phyloP scores from a whole-genome alignment of 768 basidiomycete genomes.

The Tulasnella sp. region DNA sequence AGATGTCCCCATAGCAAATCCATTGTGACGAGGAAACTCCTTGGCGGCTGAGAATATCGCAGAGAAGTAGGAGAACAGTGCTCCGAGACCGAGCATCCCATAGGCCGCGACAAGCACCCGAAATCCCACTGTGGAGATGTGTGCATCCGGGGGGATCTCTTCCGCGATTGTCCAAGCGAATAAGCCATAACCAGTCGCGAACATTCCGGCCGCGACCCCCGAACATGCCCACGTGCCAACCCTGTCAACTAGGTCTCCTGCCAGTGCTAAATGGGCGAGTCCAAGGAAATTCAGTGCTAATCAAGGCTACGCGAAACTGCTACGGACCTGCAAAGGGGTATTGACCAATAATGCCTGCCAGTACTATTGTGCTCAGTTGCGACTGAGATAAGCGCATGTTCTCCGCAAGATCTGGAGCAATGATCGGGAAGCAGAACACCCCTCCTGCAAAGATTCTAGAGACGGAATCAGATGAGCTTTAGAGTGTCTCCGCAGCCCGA shows the following conservation, averaged over 20 bases:
- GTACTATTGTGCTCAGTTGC: conserved; percentile 65
- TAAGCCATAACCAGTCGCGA: conserved; percentile 48
- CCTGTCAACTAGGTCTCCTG: conserved; percentile 57
- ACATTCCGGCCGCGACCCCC: conserved; percentile 46
- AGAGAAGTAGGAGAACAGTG: conserved; percentile 67
- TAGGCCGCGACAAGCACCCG: conserved; percentile 40
- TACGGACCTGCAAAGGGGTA: conserved; percentile 48
- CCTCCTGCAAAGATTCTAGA: conserved; percentile 65
- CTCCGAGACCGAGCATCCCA: conserved; percentile 59
- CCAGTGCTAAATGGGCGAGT: conserved; percentile 31
- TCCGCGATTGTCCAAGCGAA: conserved; percentile 50
- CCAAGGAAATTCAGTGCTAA: too few species aligned
- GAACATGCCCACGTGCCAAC: conserved; percentile 63
- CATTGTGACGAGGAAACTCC: conserved; percentile 26
- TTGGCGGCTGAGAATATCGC: conserved; percentile 66
- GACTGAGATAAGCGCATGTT: conserved; percentile 59
- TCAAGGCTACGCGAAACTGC: too few species aligned
- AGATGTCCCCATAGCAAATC: conserved; percentile 28
- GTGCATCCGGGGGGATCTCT: conserved; percentile 30
- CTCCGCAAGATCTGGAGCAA: conserved; percentile 51
- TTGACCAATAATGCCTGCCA: conserved; percentile 76
- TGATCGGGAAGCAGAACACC: conserved; percentile 66
- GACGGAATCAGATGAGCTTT: background rate
- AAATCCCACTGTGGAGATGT: conserved; percentile 31
- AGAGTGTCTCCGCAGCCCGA: too few species aligned